Evolutionary conservation across 768 basidiomycete species (phyloP), one percentile per base, ranked within the genome.

Genomic region (Crassisporium funariophilum): DNA sequence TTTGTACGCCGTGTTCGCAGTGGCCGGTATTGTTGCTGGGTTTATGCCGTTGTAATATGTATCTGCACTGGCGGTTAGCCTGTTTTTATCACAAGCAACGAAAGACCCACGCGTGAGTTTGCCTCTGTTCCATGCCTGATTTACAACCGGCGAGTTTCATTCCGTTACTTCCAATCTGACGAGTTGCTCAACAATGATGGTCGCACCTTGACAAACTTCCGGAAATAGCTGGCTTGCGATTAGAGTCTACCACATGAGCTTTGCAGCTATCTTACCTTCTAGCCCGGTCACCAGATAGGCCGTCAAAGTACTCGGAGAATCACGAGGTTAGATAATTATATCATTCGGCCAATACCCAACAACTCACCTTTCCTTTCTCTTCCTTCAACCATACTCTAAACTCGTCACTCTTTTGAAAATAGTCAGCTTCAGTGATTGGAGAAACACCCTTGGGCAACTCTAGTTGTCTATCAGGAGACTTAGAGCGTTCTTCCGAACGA

Each of bases 331-430:
- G 23, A 31, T 47, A 39, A 48, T 7, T 15, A 20, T n/a, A 24
- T 4, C 11, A 6, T 40, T 21, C 23, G 11, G 25, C 21, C 10
- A 21, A 37, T 12, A 39, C 13, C 12, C 36, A 45, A 43, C 35
- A 22, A 50, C 66, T 42, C 46, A 77, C 77, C 67, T 77, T 77
- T 31, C 67, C 58, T 59, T 78, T 78, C 57, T 71, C 70, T 17
- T 90, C 86, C 65, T 86, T 90, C 47, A 97, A 71, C 92, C 94
- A 98, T 19, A 81, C 64, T 53, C 86, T 79, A 61, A 95, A 95
- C 61, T 97, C 94, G 46, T 83, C 80, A 42, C 82, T 88, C 68
- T 91, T 94, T 58, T 86, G 75, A 67, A 93, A 97, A 60, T 95
- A 97, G 61, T 95, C 93, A 0, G 86, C 79, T 56, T 91, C 87